A percentile compares a stretch with the other conserved stretches of the same genome.
These are phyloP conservation scores for Lonicera japonica DNA, from an alignment of 129 eudicot genomes.

Conservation along the genomic window DNA sequence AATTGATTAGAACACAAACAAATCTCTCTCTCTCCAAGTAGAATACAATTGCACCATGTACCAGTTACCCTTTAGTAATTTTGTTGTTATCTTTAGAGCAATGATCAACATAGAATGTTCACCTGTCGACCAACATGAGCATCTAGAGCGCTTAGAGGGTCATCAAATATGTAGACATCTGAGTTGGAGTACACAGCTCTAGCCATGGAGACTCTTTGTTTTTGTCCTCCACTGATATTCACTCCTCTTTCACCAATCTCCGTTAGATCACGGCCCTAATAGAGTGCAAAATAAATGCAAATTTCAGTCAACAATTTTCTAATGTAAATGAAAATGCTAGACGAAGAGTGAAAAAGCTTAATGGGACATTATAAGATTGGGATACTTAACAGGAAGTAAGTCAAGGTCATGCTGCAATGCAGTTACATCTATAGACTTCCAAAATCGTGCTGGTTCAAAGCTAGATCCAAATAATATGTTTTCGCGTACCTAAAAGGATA, in stretches of 20 bases:
- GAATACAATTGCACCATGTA: too few relatives aligned
- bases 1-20: neutral
- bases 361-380: neutral
- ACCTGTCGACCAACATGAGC: conserved; percentile 95
- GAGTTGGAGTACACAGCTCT: conserved; percentile 94
- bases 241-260: conserved; percentile 99
- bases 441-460: conserved; percentile 57
- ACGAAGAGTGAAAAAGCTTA: neutral
- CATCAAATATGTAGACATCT: conserved; percentile 91
- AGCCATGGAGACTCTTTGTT: conserved; percentile 97
- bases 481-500: conserved; percentile 65
- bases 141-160: conserved; percentile 94
- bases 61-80: too few relatives aligned
- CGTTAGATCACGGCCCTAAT: conserved; percentile 88
- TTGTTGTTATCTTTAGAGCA: too few relatives aligned
- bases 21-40: too few relatives aligned
- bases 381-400: conserved; percentile 67
- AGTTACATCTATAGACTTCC: conserved; percentile 63
- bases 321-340: too few relatives aligned
- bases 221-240: conserved; percentile 97
- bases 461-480: conserved; percentile 82
- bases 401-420: conserved; percentile 80
- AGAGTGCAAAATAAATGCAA: neutral
- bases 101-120: neutral
- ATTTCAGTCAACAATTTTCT: neutral